phyloP scores from a whole-genome alignment of 2,329 filamentous ascomycete species.

The Parasarocladium wereldwijsianum region DNA sequence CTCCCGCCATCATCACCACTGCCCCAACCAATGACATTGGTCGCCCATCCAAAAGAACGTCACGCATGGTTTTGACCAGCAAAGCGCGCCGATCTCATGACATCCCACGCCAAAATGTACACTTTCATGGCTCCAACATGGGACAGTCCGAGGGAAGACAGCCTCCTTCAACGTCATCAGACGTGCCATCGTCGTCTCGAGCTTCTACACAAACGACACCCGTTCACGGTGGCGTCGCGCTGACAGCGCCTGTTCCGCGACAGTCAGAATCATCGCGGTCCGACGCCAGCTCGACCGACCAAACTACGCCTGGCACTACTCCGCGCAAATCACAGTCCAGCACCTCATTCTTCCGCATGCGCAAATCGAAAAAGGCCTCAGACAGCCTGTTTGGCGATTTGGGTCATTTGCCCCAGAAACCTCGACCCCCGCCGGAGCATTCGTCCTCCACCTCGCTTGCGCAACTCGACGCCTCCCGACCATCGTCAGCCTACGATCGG shows the following conservation, averaged over 20 bases:
- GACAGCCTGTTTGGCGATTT: conserved; percentile 66
- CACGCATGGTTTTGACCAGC: conserved; percentile 37
- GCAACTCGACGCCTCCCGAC: conserved; percentile 18
- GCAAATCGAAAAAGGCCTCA: conserved; percentile 59
- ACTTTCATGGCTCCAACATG: too few species aligned
- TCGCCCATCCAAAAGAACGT: conserved; percentile 36
- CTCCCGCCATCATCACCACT: conserved; percentile 75
- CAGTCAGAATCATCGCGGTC: conserved; percentile 70
- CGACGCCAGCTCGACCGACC: conserved; percentile 63
- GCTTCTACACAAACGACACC: conserved; percentile 15
- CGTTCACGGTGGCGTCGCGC: conserved; percentile 21
- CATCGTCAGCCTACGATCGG: conserved; percentile 16
- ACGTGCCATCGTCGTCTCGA: conserved; percentile 34
- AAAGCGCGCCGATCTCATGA: conserved; percentile 39
- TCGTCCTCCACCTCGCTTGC: conserved; percentile 28
- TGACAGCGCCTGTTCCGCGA: conserved; percentile 29
- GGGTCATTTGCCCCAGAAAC: conserved; percentile 67
- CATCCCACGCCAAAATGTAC: conserved; percentile 17
- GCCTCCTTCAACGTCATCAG: conserved; percentile 25
- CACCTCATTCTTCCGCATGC: conserved; percentile 68
- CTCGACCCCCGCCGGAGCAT: conserved; percentile 24
- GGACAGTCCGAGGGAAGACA: too few species aligned
- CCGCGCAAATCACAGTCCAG: conserved; percentile 45
- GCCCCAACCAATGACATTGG: conserved; percentile 60
- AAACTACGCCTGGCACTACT: conserved; percentile 46